Conservation (phyloP, 129 eudicot genomes). For the Helianthus tuberosus region DNA sequence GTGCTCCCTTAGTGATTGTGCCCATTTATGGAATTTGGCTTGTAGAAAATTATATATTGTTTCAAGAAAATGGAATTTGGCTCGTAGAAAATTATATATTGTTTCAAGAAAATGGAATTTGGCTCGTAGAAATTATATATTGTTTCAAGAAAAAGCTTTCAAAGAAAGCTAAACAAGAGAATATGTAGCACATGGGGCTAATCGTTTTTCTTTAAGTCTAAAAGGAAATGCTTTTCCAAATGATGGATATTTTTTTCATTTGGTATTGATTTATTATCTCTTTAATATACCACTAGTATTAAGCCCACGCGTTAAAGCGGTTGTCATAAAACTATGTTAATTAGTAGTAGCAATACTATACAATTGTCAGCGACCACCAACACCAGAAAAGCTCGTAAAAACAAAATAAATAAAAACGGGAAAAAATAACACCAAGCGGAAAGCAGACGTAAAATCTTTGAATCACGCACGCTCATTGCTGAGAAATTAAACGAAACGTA, state of each 20-base stretch:
- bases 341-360: no score
- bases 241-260: not conserved
- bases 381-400: no score
- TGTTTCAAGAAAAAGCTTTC: not conserved
- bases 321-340: no score
- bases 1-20: no score
- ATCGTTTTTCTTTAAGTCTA: constrained; percentile 7
- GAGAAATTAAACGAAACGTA: no score
- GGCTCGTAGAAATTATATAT: not conserved
- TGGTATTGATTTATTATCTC: not conserved
- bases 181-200: constrained; percentile 6
- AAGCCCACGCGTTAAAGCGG: no score
- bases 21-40: not conserved
- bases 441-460: no score
- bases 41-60: not conserved
- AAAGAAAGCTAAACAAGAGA: constrained; percentile 6
- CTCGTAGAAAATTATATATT: not conserved
- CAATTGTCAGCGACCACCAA: no score
- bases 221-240: not conserved
- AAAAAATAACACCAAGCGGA: no score
- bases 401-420: no score
- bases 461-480: no score
- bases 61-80: not conserved
- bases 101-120: not conserved
- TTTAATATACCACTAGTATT: no score